Evolutionary conservation across 163 green algal genomes (phyloP), one percentile per base, ranked within the genome.

Genomic region (Scenedesmus sp.): DNA sequence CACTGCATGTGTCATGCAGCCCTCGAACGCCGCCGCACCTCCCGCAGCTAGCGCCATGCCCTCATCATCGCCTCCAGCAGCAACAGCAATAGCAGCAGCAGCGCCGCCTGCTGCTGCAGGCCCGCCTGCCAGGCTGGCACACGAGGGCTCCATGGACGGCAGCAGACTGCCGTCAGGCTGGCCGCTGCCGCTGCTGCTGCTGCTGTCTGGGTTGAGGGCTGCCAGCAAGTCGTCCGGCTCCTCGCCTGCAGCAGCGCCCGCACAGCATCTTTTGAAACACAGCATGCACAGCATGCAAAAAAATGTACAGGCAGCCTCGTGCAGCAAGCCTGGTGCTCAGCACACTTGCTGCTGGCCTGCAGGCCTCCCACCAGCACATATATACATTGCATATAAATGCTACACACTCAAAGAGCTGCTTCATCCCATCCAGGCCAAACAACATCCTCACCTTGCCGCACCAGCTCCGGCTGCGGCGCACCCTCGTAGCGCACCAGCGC

Each of bases 401-500:
- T 46, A 46, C 0, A 46, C 34, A 0, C 34, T 46, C 34, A 46
- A 46, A 46, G 34, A 46, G 34, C 34, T n/a, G n/a, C n/a, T n/a
- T n/a, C n/a, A n/a, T n/a, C 34, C 34, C 34, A 46, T 0, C 34
- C 34, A 46, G 0, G 34, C 34, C 34, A 46, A 46, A 46, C 34
- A 46, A 46, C 34, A 46, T 46, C 16, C 89, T 26, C 67, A 92
- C 89, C 90, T 87, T 93, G 90, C 26, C 18, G 56, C 67, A 93
- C 84, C 34, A 92, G 12, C 2, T 66, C 55, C 1, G 84, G 55
- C 46, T 26, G 79, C 0, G 91, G 74, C 2, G 93, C 93, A 0
- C 66, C 86, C 76, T 97, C 96, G 74, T 97, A 97, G 10, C 83
- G 87, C 26, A 87, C 56, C 79, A 97, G 86, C 34, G 94, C 93